Percentiles rank a stretch among this genome's conserved stretches.
phyloP scores from a whole-genome alignment of 768 basidiomycete species.

The Rhizopogon roseolus region DNA sequence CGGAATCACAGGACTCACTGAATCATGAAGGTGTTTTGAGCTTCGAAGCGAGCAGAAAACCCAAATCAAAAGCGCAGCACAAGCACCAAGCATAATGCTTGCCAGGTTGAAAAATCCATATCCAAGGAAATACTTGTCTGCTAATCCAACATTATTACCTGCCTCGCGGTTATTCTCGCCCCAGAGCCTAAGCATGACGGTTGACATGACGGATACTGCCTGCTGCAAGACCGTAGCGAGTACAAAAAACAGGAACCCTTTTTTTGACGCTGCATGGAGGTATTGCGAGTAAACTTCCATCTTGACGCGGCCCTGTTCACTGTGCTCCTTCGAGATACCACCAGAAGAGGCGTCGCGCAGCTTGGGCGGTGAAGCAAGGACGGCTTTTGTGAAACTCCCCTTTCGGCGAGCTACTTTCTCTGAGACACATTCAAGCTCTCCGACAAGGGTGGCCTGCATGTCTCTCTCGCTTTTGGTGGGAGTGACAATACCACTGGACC shows the following conservation, averaged over 20 bases:
- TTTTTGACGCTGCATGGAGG: conserved; percentile 70
- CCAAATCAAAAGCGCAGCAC: conserved; percentile 63
- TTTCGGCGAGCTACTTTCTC: conserved; percentile 55
- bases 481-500: conserved; percentile 20
- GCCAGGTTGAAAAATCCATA: conserved; percentile 68
- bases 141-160: conserved; percentile 53
- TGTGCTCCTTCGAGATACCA: conserved; percentile 64
- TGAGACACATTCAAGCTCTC: conserved; percentile 29
- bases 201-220: conserved; percentile 52
- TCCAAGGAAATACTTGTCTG: conserved; percentile 48
- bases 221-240: conserved; percentile 53
- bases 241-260: conserved; percentile 67
- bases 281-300: conserved; percentile 71
- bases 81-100: conserved; percentile 48
- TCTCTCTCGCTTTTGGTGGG: conserved; percentile 17
- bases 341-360: conserved; percentile 34
- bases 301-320: conserved; percentile 81
- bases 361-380: conserved; percentile 37
- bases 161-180: conserved; percentile 67
- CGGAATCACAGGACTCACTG: conserved; percentile 35
- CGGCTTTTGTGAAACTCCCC: conserved; percentile 52
- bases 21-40: conserved; percentile 71
- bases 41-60: conserved; percentile 74
- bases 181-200: conserved; percentile 73
- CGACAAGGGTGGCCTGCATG: conserved; percentile 15